Conservation (phyloP, 1,139 yeast genomes). For the Meyerozyma smithsonii region DNA sequence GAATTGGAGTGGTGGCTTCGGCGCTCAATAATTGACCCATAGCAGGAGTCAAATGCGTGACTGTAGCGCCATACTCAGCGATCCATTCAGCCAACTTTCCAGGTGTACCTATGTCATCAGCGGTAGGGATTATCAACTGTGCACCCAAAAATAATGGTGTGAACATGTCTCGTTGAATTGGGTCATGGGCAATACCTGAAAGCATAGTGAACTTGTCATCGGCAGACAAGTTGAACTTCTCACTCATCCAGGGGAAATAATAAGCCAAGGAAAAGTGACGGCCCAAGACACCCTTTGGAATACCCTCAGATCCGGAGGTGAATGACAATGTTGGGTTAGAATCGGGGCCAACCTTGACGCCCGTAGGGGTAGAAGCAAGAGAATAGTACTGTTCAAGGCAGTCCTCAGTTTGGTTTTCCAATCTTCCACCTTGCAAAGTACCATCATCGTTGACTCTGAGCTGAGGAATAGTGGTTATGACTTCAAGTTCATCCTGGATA, state of each 20-base stretch:
- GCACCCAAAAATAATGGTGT: conserved; percentile 97
- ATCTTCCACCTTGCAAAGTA: conserved; percentile 55
- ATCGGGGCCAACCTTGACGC: conserved; percentile 96
- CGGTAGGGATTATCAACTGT: conserved; percentile 84
- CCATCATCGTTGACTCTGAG: conserved; percentile 77
- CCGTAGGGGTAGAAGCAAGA: conserved; percentile 57
- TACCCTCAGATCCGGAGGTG: conserved; percentile 98
- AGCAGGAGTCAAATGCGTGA: conserved; percentile 97
- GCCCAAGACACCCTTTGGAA: conserved; percentile 97
- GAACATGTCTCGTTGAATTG: conserved; percentile 98
- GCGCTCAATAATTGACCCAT: conserved; percentile 98
- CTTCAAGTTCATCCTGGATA: conserved; percentile 64
- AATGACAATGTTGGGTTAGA: conserved; percentile 94
- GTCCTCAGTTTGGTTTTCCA: conserved; percentile 34
- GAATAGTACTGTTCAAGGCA: conserved; percentile 44
- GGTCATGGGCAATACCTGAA: conserved; percentile 98
- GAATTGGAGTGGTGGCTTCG: conserved; percentile 88
- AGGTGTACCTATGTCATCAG: conserved; percentile 97
- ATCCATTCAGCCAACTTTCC: conserved; percentile 98
- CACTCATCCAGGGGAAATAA: conserved; percentile 98
- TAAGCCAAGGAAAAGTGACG: conserved; percentile 95
- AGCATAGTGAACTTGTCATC: conserved; percentile 93
- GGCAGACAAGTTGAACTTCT: conserved; percentile 70
- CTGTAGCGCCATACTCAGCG: conserved; percentile 86
- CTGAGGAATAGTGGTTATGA: conserved; percentile 70